Evolutionary conservation across 257 asterid species (phyloP), one percentile per base, ranked within the genome.

Genomic region (Salvia hispanica): DNA sequence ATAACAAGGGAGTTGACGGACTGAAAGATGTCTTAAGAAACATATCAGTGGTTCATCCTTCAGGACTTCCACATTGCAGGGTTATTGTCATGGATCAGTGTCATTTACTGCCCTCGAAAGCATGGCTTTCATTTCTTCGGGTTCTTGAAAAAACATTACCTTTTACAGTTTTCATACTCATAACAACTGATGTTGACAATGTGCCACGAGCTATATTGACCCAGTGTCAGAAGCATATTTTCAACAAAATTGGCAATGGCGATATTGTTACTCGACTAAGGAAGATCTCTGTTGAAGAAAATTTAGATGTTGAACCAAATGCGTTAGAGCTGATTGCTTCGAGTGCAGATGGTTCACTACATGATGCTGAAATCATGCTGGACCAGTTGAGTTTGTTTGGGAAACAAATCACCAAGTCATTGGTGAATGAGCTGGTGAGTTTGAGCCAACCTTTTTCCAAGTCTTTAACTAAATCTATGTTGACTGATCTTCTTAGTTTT

Each of bases 371-470:
- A 78, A 94, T 95, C 21, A 85, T 88, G 95, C 56, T 91, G 47
- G 97, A 91, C 70, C 99, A 94, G 81, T 78, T 88, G 84, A 94
- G 96, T 75, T 82, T 94, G 82, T 82, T 94, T 58, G 96, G 96
- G 65, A 90, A 87, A 58, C 82, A 78, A 71, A 89, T 94, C 77
- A 85, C 96, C 8, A 69, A 82, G 61, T 81, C 97, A 79, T 80
- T 94, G 79, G 97, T 91, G 82, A 87, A 94, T 78, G 97, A 94
- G 73, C 91, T 91, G 66, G 99, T 94, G 79, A 91, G 97, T 85
- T 39, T 58, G 25, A 18, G 42, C 34, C 18, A 11, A 60, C 56
- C 21, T 42, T 12, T 34, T 18, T 16, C 42, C 6, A 12, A 42
- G 21, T 42, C 40, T 18, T 3, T 39, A 14, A 13, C 40, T 14